Evolutionary conservation across 495 filamentous ascomycete genomes (phyloP), one percentile per base, ranked within the genome.

Genomic region (Tuber umbilicatum): DNA sequence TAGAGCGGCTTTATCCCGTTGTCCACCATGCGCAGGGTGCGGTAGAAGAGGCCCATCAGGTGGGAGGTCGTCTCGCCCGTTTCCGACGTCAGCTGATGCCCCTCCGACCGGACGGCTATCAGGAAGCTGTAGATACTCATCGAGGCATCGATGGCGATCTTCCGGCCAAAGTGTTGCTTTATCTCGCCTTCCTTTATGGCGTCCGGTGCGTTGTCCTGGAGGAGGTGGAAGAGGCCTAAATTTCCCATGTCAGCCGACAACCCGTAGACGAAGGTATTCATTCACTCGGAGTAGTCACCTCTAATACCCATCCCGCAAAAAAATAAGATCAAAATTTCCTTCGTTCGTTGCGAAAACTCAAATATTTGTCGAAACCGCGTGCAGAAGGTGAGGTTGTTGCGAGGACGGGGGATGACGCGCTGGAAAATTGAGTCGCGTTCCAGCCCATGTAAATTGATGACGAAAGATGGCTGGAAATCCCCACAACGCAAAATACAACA

Each of bases 91-190:
- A 99, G 89, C 84, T 97, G 94, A 84, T 99, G 92, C 75, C 95
- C 95, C 79, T 96, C 93, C 74, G 93, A 97, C 70, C 95, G 94
- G 55, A 99, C 95, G 23, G 96, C 96, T 80, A 99, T 93, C 68
- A 99, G 89, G 87, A 99, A 99, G 85, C 91, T 94, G 87, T 99
- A 99, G 82, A 99, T 97, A 83, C 92, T 95, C 95, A 98, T 99
- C 50, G 95, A 99, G 93, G 93, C 94, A 91, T 97, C 93, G 38
- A 97, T 98, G 50, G 94, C 94, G 76, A 98, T 93, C 84, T 97
- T 99, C 78, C 95, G 90, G 77, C 95, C 95, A 80, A 99, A 99
- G 68, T 98, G 96, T 74, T 93, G 94, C 85, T 98, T 99, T 85
- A 99, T 98, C 77, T 99, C 96, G 71, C 95, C 93, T 74, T 91